Evolutionary conservation across 2,329 filamentous ascomycete genomes (phyloP), one percentile per base, ranked within the genome.

Genomic region (Cladosporium sphaerospermum): DNA sequence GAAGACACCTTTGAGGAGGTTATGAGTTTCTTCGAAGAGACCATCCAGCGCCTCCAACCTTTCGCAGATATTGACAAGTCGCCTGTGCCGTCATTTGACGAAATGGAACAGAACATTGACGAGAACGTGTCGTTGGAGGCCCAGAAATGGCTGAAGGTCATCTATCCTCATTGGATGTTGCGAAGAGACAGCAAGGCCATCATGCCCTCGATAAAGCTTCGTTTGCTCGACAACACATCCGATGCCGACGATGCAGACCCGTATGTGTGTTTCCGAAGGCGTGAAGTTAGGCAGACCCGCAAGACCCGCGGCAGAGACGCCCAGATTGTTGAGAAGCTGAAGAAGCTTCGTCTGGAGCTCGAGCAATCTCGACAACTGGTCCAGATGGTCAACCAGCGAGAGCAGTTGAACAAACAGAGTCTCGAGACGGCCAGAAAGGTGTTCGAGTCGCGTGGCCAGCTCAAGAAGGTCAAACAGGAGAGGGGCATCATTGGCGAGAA

Each of bases 201-300:
- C 56, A 86, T 91, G 65, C 83, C 89, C 7, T 78, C 76, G 18
- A 82, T 97, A 68, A 96, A 96, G 75, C 63, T 67, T n/a, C 58
- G 64, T 11, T 57, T 67, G 19, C 93, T 96, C 60, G 93, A 99
- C 74, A 95, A 85, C 44, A 89, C 93, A 58, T 87, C 89, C 67
- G 92, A 97, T 60, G 95, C 86, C 56, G 93, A 99, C 70, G 93
- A 99, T 68, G 83, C 88, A 63, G 93, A 99, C 72, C 93, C 93
- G 45, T 99, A 96, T 73, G 91, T 99, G 64, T 99, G 93, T 73
- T 99, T 99, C 81, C 84, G 93, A 67, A 84, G 93, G 62, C 88
- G 93, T 59, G 93, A 99, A 72, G 88, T 95, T 44, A 86, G 93
- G 54, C 89, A 95, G 69, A 92, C 90, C 46, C 87, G 93, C 63